Conservation (phyloP, 176 grass and related monocot genomes). For the Avena insularis region DNA sequence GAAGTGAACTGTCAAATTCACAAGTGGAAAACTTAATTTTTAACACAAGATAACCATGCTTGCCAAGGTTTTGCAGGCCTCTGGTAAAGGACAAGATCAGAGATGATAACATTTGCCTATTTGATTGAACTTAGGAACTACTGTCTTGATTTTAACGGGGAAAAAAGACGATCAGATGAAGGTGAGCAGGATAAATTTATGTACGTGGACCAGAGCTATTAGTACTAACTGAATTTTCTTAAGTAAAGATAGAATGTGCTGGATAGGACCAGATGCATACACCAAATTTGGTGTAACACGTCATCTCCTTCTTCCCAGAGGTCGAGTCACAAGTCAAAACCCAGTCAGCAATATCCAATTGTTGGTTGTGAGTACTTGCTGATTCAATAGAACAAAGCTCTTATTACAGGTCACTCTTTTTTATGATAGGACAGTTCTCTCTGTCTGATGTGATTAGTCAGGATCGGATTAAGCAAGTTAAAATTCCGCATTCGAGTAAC, state of each 20-base stretch:
- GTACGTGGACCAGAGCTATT: not conserved
- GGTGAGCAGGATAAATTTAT: conserved; percentile 1
- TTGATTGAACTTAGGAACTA: not conserved
- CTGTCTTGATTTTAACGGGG: not conserved
- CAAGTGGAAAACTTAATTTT: not conserved
- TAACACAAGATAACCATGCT: not conserved
- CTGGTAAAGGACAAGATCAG: not conserved
- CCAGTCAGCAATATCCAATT: not conserved
- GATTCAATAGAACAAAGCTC: conserved; percentile 15
- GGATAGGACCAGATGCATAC: not conserved
- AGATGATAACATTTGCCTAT: not conserved
- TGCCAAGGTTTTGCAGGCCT: not conserved
- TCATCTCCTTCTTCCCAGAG: not conserved
- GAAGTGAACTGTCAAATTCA: not conserved
- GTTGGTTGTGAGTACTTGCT: not conserved
- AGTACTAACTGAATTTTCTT: conserved; percentile 14
- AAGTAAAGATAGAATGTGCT: not conserved
- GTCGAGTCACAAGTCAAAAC: not conserved
- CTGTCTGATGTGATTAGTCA: not conserved
- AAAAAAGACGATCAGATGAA: conserved; percentile 2
- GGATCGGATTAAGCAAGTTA: conserved; percentile 11
- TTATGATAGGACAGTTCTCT: not conserved
- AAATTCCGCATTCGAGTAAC: not conserved
- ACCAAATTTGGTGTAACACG: not conserved
- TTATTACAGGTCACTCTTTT: conserved; percentile 22